phyloP scores from a whole-genome alignment of 345 rosid genomes.

The Hibiscus tridactylites region DNA sequence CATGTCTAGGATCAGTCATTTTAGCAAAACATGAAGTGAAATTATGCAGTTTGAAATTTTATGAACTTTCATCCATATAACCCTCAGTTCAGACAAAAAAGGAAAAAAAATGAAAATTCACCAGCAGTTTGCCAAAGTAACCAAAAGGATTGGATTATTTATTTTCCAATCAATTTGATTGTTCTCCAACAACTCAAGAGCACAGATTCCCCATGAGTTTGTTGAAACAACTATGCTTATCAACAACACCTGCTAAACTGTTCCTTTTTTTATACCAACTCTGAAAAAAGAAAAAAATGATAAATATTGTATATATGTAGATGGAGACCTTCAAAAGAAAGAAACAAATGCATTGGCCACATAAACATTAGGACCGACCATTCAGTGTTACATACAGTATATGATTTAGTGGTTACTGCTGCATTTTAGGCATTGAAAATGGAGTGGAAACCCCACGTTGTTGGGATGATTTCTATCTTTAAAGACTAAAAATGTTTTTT shows the following conservation, averaged over 20 bases:
- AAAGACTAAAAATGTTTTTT: not conserved
- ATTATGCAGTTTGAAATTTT: too few relatives aligned
- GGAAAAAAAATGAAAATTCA: not conserved
- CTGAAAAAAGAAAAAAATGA: not conserved
- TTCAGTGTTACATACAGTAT: not conserved
- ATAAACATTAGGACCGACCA: conserved; percentile 22
- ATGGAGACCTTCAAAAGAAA: conserved; percentile 10
- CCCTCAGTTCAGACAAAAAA: not conserved
- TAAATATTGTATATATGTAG: not conserved
- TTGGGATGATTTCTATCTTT: not conserved
- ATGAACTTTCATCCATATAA: too few relatives aligned
- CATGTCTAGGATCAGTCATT: too few relatives aligned
- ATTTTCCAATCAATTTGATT: not conserved
- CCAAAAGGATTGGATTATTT: not conserved
- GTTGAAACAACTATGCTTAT: not conserved
- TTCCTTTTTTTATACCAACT: too few relatives aligned
- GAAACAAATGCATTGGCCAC: conserved; percentile 8
- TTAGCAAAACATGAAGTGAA: too few relatives aligned
- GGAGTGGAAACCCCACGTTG: conserved; percentile 15
- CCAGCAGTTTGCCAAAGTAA: not conserved
- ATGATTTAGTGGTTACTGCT: not conserved
- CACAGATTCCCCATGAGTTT: not conserved
- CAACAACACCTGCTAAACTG: not conserved
- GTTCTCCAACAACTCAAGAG: not conserved
- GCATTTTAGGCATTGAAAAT: not conserved